Evolutionary conservation across 1,284 basidiomycete genomes (phyloP).

Genomic region (Microbotryomycetes sp.): DNA sequence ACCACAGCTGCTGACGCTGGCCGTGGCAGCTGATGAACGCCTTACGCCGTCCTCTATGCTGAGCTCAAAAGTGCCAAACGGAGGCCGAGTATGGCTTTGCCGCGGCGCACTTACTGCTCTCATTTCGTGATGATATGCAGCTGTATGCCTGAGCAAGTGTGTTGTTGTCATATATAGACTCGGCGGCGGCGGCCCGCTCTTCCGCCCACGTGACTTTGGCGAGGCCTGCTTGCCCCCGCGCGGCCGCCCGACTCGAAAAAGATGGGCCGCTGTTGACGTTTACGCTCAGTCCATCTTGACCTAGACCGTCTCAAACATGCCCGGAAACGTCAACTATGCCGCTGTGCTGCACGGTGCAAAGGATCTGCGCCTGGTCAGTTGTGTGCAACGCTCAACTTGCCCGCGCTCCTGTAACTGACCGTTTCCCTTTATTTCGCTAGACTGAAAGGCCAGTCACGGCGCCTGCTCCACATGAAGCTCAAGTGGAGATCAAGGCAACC

Average conservation of each 20-base stretch:
- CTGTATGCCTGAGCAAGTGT: background rate
- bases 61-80: background rate
- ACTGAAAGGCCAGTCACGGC: slow-evolving; percentile 61
- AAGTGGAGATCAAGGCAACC: slow-evolving; percentile 68
- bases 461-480: slow-evolving; percentile 59
- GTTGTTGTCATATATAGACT: background rate
- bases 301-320: background rate
- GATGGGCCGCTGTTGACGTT: background rate
- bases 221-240: too few species aligned
- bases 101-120: background rate
- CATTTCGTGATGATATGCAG: background rate
- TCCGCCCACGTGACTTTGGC: background rate
- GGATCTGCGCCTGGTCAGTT: slow-evolving; percentile 46
- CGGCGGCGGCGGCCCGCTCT: background rate
- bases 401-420: background rate
- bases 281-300: background rate
- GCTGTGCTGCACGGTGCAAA: slow-evolving; percentile 44
- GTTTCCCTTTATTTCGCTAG: slow-evolving; percentile 31
- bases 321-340: slow-evolving; percentile 26
- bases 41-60: too few species aligned
- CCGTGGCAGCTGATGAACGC: background rate
- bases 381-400: background rate
- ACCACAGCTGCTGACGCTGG: background rate
- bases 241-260: background rate
- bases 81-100: background rate